phyloP scores from a whole-genome alignment of 2,329 filamentous ascomycete species.

The Xylaria sp. region DNA sequence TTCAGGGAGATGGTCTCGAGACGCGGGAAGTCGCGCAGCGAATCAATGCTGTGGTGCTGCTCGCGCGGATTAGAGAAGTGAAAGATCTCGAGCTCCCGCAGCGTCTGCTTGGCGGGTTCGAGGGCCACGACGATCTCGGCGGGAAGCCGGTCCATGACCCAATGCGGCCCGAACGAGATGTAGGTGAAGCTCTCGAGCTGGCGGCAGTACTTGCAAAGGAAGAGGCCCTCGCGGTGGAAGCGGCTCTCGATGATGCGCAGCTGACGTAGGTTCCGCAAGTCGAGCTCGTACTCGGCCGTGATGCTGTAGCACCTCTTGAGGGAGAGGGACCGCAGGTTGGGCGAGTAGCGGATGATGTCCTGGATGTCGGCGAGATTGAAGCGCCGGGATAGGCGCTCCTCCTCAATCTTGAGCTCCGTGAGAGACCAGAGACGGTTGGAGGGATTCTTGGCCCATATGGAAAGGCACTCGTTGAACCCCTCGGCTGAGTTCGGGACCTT shows the following conservation, averaged over 20 bases:
- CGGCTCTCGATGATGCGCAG: conserved; percentile 20
- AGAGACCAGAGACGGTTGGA: conserved; percentile 20
- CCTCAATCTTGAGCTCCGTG: conserved; percentile 17
- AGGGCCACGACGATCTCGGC: conserved; percentile 21
- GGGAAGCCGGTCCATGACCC: conserved; percentile 20
- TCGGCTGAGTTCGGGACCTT: conserved; percentile 17
- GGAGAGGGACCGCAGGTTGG: conserved; percentile 18
- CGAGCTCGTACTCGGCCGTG: conserved; percentile 19
- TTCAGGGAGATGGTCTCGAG: conserved; percentile 19
- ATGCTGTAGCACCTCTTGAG: conserved; percentile 20
- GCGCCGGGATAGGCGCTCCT: conserved; percentile 18
- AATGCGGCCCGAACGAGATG: conserved; percentile 19
- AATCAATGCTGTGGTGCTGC: conserved; percentile 20
- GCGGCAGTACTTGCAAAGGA: conserved; percentile 20
- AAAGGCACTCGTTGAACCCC: conserved; percentile 21
- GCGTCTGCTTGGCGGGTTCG: conserved; percentile 13
- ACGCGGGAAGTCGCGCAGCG: conserved; percentile 17
- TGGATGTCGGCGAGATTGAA: conserved; percentile 22
- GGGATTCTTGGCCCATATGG: conserved; percentile 19
- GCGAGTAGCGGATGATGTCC: conserved; percentile 19
- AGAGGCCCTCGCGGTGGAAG: conserved; percentile 19
- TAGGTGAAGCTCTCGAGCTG: conserved; percentile 20
- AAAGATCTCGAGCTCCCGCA: conserved; percentile 19
- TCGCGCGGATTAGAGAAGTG: conserved; percentile 15
- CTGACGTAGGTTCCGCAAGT: conserved; percentile 14